Conservation (phyloP, 371 early-diverging fungal genomes). For the Gilbertella persicaria region DNA sequence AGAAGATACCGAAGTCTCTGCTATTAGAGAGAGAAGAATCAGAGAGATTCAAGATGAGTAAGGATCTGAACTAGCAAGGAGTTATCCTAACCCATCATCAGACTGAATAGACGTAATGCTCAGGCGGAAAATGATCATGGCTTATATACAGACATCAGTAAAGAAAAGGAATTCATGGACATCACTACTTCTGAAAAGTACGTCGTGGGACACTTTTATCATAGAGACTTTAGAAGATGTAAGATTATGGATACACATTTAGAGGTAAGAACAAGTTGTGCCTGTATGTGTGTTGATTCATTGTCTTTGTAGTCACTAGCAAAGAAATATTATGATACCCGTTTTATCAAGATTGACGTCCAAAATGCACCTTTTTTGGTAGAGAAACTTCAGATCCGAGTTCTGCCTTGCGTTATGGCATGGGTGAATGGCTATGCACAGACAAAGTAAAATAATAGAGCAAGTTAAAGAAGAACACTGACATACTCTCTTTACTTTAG, state of each 20-base stretch:
- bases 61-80: conserved; percentile 1
- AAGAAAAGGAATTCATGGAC: conserved; percentile 88
- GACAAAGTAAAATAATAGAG: conserved; percentile 25
- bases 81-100: conserved; percentile 17
- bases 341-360: conserved; percentile 88
- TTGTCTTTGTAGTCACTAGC: conserved; percentile 53
- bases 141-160: conserved; percentile 72
- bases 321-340: conserved; percentile 77
- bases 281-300: neutral
- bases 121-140: conserved; percentile 76
- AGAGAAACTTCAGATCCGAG: conserved; percentile 81
- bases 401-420: conserved; percentile 89
- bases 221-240: conserved; percentile 91
- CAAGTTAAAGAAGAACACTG: neutral
- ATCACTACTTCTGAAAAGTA: conserved; percentile 77
- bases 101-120: conserved; percentile 61
- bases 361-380: conserved; percentile 91
- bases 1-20: conserved; percentile 55
- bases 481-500: conserved; percentile 37
- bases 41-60: conserved; percentile 66
- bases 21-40: conserved; percentile 64
- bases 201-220: conserved; percentile 88
- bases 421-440: conserved; percentile 62
- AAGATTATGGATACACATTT: conserved; percentile 92
- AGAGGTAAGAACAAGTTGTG: conserved; percentile 43